Base-by-base conservation (phyloP, 2,329 filamentous ascomycete species). In the Tolypocladium tundrense region DNA sequence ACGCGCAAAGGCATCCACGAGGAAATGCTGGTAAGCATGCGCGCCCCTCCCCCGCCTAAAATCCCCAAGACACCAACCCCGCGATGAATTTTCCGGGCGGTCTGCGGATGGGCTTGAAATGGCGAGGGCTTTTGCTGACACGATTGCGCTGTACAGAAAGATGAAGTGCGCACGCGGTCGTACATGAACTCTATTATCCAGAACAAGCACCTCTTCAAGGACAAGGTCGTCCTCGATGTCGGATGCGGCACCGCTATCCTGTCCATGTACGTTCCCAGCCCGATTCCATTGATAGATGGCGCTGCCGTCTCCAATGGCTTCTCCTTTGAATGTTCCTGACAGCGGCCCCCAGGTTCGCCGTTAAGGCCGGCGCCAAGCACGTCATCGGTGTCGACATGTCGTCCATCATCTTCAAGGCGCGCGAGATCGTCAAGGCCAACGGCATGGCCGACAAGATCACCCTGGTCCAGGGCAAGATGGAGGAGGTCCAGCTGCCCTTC, bases 361-460 rank as follows among this genome's bases (percentile, higher is more conserved):
- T 90, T 61, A 92, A 88, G 77, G 92, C 94, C 61, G 94, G 94
- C 70, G 94, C 94, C 60, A 97, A 96, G 79, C 94, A 99, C 75
- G 94, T 99, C 66, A 96, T 97, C 65, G 94, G 94, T 68, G 94
- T 99, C 58, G 94, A 99, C 76, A 99, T 97, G 93, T 99, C 94
- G 40, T 97, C 93, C 66, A 99, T 99, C 75, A 97, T 99, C 77
- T 91, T 96, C 78, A 99, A 99, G 82, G 94, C 94, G 51, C 87
- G 86, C 69, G 90, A 97, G 80, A 99, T 99, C 64, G 94, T 97
- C 70, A 86, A 86, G 72, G 83, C 82, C 66, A 99, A 99, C 74
- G 92, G 93, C 67, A 86, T 99, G 82, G 83, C 88, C 56, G 88
- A 93, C 78, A 96, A 96, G 84, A 97, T 99, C 73, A 97, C 94